These are phyloP conservation scores for Colletotrichum filicis DNA, from an alignment of 2,329 filamentous ascomycete species.

Conservation along the genomic window DNA sequence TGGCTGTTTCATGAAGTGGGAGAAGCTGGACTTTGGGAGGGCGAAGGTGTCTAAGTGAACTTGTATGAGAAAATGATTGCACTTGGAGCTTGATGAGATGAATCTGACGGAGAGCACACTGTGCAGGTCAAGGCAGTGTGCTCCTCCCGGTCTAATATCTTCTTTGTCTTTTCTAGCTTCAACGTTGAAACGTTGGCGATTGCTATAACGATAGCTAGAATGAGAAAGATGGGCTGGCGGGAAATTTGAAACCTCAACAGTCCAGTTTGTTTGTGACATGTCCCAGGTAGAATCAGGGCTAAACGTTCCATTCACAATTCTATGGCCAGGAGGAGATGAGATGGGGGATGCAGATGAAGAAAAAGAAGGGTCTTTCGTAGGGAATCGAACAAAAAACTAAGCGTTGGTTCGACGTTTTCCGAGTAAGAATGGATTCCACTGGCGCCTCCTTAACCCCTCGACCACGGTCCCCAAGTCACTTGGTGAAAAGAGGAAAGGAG, in stretches of 20 bases:
- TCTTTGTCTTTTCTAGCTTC: not conserved
- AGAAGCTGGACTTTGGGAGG: conserved; percentile 41
- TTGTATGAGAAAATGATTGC: not conserved
- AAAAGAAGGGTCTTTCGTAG: no score
- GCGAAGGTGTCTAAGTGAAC: not conserved
- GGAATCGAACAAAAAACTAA: not conserved
- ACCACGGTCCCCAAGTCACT: not conserved
- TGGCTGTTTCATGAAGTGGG: conserved; percentile 42
- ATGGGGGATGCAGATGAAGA: no score
- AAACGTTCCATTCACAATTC: no score
- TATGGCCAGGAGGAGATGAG: no score
- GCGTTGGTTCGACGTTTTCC: no score
- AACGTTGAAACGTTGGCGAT: no score
- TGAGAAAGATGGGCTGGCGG: no score
- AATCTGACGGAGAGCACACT: not conserved
- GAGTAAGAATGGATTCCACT: not conserved
- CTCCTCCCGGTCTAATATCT: not conserved
- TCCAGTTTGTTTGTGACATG: no score
- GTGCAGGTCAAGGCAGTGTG: not conserved
- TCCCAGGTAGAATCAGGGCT: no score
- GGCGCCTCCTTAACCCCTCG: not conserved
- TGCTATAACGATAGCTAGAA: no score
- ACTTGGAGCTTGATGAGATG: not conserved
- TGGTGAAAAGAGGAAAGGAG: not conserved
- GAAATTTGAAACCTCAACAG: no score